Conservation (phyloP, 805 yeast species). For the Kuraishia molischiana region DNA sequence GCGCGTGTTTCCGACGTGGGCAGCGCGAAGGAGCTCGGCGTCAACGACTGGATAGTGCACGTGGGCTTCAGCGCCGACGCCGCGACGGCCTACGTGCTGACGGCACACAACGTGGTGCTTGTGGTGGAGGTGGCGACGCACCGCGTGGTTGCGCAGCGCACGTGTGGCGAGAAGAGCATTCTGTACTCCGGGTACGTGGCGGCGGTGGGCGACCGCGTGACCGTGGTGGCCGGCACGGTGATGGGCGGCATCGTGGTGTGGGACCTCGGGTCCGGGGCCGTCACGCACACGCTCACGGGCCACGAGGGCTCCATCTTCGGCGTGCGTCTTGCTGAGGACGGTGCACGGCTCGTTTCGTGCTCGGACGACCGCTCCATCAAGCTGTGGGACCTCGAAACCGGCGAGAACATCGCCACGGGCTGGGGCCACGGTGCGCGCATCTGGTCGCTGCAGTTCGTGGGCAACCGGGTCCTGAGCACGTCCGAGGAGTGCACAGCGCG, state of each 20-base stretch:
- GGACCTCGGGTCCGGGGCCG: slow-evolving; percentile 36
- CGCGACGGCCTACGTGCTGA: slow-evolving; percentile 40
- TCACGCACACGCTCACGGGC: slow-evolving; percentile 48
- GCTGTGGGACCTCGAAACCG: slow-evolving; percentile 54
- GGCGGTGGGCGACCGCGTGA: slow-evolving; percentile 30
- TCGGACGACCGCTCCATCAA: slow-evolving; percentile 91
- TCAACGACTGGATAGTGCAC: slow-evolving; percentile 75
- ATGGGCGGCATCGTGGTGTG: slow-evolving; percentile 81
- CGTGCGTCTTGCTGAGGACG: slow-evolving; percentile 50
- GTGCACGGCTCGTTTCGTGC: slow-evolving; percentile 59
- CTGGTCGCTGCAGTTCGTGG: slow-evolving; percentile 66
- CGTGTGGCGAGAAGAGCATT: slow-evolving; percentile 67
- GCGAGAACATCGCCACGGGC: slow-evolving; percentile 59
- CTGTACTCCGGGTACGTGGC: slow-evolving; percentile 78
- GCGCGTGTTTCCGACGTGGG: slow-evolving; percentile 21
- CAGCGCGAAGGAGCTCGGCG: slow-evolving; percentile 29
- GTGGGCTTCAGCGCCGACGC: slow-evolving; percentile 36
- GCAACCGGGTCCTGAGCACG: slow-evolving; percentile 44
- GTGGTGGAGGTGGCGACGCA: slow-evolving; percentile 19
- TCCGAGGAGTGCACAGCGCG: slow-evolving; percentile 87
- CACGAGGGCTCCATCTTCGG: slow-evolving; percentile 93
- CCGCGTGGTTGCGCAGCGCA: slow-evolving; percentile 19
- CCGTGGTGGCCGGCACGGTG: slow-evolving; percentile 87
- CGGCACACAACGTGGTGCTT: slow-evolving; percentile 70
- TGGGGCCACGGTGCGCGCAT: slow-evolving; percentile 98